Evolutionary conservation across 2,329 filamentous ascomycete species (phyloP).

Genomic region (Aspergillus fijiensis): DNA sequence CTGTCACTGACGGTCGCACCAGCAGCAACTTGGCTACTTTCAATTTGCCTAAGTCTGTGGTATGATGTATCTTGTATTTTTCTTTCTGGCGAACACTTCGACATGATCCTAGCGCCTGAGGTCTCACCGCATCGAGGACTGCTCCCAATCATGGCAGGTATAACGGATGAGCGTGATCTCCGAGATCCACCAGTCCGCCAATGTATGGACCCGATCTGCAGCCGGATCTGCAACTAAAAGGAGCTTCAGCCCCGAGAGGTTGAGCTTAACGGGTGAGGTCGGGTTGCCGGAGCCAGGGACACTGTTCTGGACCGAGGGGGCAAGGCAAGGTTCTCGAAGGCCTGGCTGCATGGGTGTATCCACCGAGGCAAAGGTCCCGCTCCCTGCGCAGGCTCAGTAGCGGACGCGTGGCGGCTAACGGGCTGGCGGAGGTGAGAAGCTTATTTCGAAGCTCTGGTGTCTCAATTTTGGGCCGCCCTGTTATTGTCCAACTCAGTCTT

Average conservation of each 20-base stretch:
- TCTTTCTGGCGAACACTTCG: too few relatives aligned
- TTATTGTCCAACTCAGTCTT: neutral
- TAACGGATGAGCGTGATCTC: neutral
- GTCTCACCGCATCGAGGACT: neutral
- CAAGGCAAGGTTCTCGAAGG: neutral
- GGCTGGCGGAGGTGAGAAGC: neutral
- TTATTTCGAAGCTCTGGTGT: neutral
- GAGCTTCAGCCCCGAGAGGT: neutral
- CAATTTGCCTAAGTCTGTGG: neutral
- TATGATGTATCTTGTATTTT: neutral
- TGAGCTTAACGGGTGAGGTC: neutral
- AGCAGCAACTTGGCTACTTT: neutral
- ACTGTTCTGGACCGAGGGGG: neutral
- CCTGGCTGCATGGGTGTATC: neutral
- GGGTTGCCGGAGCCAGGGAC: neutral
- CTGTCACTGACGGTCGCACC: neutral
- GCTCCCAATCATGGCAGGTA: neutral
- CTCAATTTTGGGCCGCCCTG: neutral
- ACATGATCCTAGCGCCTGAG: neutral
- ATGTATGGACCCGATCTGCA: neutral
- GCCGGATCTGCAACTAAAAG: neutral
- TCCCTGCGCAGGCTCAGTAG: neutral
- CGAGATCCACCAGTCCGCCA: neutral
- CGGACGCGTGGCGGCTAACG: neutral
- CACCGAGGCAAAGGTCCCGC: neutral